These are phyloP conservation scores for Rosellinia necatrix DNA, from an alignment of 2,329 filamentous ascomycete genomes.

Conservation along the genomic window DNA sequence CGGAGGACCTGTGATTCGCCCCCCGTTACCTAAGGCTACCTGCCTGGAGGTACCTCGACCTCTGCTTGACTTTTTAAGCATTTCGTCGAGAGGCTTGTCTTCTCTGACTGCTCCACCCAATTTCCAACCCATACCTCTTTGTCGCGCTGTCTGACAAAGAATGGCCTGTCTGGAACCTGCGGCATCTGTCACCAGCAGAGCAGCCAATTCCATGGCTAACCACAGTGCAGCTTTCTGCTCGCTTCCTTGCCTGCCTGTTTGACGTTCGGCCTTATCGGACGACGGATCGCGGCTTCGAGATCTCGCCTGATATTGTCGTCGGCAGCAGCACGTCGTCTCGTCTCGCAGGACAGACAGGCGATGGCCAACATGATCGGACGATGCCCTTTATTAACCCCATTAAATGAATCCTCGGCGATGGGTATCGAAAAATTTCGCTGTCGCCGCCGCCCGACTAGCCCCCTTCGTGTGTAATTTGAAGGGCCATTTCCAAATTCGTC, in stretches of 20 bases:
- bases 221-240: no score
- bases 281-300: no score
- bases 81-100: conserved; percentile 10
- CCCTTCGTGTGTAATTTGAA: conserved; percentile 6
- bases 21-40: conserved; percentile 1
- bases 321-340: neutral
- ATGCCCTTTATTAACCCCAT: neutral
- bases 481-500: conserved; percentile 10
- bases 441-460: conserved; percentile 2
- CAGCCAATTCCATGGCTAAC: conserved; percentile 7
- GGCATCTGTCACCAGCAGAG: conserved; percentile 9
- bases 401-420: neutral
- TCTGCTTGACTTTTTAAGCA: neutral
- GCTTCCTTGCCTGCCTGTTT: no score
- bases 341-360: neutral
- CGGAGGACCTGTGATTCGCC: conserved; percentile 21
- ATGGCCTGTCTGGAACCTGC: neutral
- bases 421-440: conserved; percentile 2
- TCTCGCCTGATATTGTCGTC: no score
- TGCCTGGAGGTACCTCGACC: neutral
- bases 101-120: conserved; percentile 10
- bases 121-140: conserved; percentile 1
- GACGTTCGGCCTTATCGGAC: no score
- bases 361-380: conserved; percentile 3
- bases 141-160: conserved; percentile 8